These are phyloP conservation scores for Elsinoe necatrix DNA, from an alignment of 2,329 filamentous ascomycete species.

Conservation along the genomic window DNA sequence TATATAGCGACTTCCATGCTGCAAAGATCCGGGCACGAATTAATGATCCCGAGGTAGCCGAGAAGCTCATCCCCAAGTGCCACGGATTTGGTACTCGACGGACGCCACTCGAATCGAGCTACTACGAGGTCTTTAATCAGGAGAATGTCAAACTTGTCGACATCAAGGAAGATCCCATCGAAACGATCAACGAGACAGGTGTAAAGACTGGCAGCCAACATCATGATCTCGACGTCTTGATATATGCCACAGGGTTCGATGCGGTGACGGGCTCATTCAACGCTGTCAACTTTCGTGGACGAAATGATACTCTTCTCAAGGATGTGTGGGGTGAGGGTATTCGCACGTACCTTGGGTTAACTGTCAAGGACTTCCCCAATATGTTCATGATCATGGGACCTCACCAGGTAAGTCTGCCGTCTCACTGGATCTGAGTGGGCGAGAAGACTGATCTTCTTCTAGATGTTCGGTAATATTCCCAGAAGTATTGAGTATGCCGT, in stretches of 20 bases:
- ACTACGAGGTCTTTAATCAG: conserved; percentile 26
- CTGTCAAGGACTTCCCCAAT: conserved; percentile 36
- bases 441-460: background rate
- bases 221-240: conserved; percentile 29
- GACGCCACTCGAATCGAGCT: conserved; percentile 30
- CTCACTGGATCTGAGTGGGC: background rate
- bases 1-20: conserved; percentile 25
- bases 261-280: conserved; percentile 35
- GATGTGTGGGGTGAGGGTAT: conserved; percentile 30
- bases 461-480: conserved; percentile 36
- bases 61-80: conserved; percentile 12
- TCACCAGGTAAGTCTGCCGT: conserved; percentile 15
- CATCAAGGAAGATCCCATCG: conserved; percentile 39
- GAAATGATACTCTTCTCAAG: conserved; percentile 25
- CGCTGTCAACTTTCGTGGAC: conserved; percentile 25
- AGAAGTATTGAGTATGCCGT: conserved; percentile 37
- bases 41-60: conserved; percentile 8
- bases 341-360: conserved; percentile 34
- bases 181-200: conserved; percentile 25
- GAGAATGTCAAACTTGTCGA: conserved; percentile 23
- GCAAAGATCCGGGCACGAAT: conserved; percentile 15
- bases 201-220: conserved; percentile 22
- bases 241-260: conserved; percentile 37
- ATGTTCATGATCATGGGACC: conserved; percentile 37
- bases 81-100: conserved; percentile 16